Conservation (phyloP, 768 basidiomycete genomes). For the Phlebiopsis gigantea region DNA sequence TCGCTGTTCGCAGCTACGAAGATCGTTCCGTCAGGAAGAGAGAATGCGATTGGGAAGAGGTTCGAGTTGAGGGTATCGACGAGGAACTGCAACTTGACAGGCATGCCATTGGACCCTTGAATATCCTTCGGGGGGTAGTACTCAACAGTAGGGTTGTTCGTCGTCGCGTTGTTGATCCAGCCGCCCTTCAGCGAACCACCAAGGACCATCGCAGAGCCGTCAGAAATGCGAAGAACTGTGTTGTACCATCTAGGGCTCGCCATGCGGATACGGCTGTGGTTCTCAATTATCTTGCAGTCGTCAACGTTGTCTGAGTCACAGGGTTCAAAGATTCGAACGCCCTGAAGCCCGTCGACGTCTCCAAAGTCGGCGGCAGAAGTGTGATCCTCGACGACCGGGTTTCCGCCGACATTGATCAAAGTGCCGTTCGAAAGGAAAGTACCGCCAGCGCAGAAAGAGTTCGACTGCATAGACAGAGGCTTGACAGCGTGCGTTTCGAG, state of each 20-base stretch:
- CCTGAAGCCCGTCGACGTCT: conserved; percentile 68
- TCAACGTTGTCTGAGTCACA: conserved; percentile 45
- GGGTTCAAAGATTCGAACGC: conserved; percentile 66
- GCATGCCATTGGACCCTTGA: conserved; percentile 59
- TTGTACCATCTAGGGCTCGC: conserved; percentile 81
- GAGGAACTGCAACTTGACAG: conserved; percentile 59
- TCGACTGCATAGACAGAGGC: conserved; percentile 63
- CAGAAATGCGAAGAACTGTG: conserved; percentile 60
- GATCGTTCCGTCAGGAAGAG: conserved; percentile 61
- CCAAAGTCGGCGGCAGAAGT: conserved; percentile 73
- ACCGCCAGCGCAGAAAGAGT: conserved; percentile 86
- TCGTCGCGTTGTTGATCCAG: conserved; percentile 80
- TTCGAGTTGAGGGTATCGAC: conserved; percentile 75
- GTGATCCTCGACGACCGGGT: conserved; percentile 62
- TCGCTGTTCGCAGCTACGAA: conserved; percentile 78
- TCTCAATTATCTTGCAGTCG: conserved; percentile 59
- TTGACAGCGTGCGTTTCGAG: conserved; percentile 55
- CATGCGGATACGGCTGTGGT: conserved; percentile 60
- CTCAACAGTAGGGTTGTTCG: conserved; percentile 78
- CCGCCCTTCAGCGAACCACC: conserved; percentile 80
- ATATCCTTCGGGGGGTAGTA: conserved; percentile 80
- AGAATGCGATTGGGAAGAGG: conserved; percentile 73
- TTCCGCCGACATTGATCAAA: conserved; percentile 75
- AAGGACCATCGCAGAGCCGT: conserved; percentile 81
- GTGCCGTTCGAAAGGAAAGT: conserved; percentile 75